Evolutionary conservation across 306 rosid genomes (phyloP).

Genomic region (Amphicarpaea edgeworthii): DNA sequence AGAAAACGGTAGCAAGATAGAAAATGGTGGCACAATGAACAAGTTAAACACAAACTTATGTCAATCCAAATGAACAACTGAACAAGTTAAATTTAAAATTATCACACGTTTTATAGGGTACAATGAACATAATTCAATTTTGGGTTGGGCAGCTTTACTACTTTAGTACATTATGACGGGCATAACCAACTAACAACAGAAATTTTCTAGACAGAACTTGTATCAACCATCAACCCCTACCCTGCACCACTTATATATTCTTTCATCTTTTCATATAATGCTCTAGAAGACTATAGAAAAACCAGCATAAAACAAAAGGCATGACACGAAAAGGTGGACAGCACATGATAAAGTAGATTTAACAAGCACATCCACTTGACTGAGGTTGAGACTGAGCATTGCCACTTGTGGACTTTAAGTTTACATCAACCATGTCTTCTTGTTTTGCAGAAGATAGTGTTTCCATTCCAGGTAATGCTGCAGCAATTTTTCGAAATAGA

Average conservation of each 20-base stretch:
- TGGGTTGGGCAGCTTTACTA: slow-evolving; percentile 33
- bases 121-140: slow-evolving; percentile 25
- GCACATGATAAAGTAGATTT: slow-evolving; percentile 37
- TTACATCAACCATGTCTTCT: slow-evolving; percentile 63
- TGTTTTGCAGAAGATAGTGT: slow-evolving; percentile 53
- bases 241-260: slow-evolving; percentile 29
- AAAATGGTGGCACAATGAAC: background rate
- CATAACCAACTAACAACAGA: slow-evolving; percentile 33
- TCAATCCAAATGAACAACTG: slow-evolving; percentile 22
- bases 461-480: slow-evolving; percentile 65
- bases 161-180: slow-evolving; percentile 26
- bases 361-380: slow-evolving; percentile 54
- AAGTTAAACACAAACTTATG: background rate
- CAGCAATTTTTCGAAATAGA: slow-evolving; percentile 60
- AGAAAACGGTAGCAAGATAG: background rate
- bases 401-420: slow-evolving; percentile 50
- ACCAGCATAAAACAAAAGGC: slow-evolving; percentile 26
- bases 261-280: slow-evolving; percentile 39
- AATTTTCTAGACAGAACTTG: slow-evolving; percentile 3
- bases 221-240: slow-evolving; percentile 45
- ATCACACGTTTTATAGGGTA: slow-evolving; percentile 34
- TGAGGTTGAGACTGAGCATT: slow-evolving; percentile 46
- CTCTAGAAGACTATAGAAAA: slow-evolving; percentile 26
- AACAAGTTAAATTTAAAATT: slow-evolving; percentile 10
- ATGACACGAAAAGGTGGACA: slow-evolving; percentile 21